Evolutionary conservation across 495 filamentous ascomycete species (phyloP), one percentile per base, ranked within the genome.

Genomic region (Schizothecium vesticola): DNA sequence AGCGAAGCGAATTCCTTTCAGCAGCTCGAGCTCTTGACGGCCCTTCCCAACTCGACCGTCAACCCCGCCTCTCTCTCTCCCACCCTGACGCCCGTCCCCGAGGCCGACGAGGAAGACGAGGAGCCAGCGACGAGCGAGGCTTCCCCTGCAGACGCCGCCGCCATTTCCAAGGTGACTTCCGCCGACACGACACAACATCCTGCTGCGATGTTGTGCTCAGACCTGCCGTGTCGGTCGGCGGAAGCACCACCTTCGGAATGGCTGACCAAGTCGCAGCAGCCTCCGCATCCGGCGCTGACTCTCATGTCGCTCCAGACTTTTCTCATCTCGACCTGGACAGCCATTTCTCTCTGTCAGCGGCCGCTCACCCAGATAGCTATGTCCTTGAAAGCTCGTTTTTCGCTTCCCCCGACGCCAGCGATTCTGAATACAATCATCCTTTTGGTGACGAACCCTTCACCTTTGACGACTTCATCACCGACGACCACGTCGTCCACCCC

Each of bases 101-200:
- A 85, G 72, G 76, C 70, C 36, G 68, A 67, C 13, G 65, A 72
- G 22, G 71, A 73, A 33, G 65, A 73, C 56, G 31, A 69, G 56
- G 65, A 74, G 55, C 62, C 67, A 29, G 57, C 59, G 55, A 33
- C 65, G 3, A 73, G 70, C 33, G 71, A 75, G 61, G 51, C 74
- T 9, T 67, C 72, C 55, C 69, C 69, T 69, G 71, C 70, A 43
- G 71, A 71, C 26, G 65, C 72, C 61, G 61, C 78, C 61, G 63
- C 77, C 73, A 77, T 78, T 31, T 68, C 64, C 66, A 85, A 85
- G 80, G 19, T 51, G 43, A 85, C 86, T 84, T 89, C 90, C 83
- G 84, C 90, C 87, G 92, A 95, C 85, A 80, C 86, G 95, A 93
- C 93, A 97, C 94, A 96, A 97, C 94, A 96, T 97, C 92, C 95